phyloP scores from a whole-genome alignment of 1,284 basidiomycete genomes.

The Stereum hirsutum region DNA sequence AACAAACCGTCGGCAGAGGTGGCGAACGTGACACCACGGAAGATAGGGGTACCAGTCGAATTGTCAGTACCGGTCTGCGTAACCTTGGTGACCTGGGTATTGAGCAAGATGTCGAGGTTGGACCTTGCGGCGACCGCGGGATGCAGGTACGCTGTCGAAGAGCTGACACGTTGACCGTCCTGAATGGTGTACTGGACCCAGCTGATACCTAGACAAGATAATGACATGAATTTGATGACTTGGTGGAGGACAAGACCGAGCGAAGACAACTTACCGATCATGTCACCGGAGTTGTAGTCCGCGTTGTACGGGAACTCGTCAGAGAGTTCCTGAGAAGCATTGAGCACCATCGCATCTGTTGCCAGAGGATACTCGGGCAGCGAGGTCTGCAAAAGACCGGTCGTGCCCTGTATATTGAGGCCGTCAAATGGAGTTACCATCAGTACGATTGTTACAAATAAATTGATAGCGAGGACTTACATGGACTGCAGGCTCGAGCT shows the following conservation, averaged over 20 bases:
- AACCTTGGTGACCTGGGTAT: constrained; percentile 30
- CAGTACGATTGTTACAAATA: constrained; percentile 22
- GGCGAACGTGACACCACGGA: constrained; percentile 24
- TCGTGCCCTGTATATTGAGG: constrained; percentile 22
- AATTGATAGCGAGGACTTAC: too few species aligned
- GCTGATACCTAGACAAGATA: constrained; percentile 9
- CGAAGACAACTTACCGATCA: constrained; percentile 12
- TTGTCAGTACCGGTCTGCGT: constrained; percentile 15
- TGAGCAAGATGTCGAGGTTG: constrained; percentile 33
- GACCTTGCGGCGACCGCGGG: constrained; percentile 20
- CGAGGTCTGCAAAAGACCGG: constrained; percentile 22
- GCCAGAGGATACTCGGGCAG: constrained; percentile 18
- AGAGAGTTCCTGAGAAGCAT: constrained; percentile 10
- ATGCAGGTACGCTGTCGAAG: constrained; percentile 29
- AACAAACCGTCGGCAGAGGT: constrained; percentile 12
- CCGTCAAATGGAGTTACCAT: constrained; percentile 19
- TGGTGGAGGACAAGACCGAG: too few species aligned
- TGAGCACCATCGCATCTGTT: constrained; percentile 8
- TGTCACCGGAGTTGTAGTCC: constrained; percentile 13
- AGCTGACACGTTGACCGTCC: constrained; percentile 22
- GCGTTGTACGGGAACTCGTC: constrained; percentile 15
- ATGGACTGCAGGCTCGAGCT: too few species aligned
- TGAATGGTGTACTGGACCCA: constrained; percentile 26
- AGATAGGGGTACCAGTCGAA: constrained; percentile 13
- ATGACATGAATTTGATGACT: not conserved